phyloP scores from a whole-genome alignment of 345 rosid genomes.

The Bruguiera gymnorhiza region DNA sequence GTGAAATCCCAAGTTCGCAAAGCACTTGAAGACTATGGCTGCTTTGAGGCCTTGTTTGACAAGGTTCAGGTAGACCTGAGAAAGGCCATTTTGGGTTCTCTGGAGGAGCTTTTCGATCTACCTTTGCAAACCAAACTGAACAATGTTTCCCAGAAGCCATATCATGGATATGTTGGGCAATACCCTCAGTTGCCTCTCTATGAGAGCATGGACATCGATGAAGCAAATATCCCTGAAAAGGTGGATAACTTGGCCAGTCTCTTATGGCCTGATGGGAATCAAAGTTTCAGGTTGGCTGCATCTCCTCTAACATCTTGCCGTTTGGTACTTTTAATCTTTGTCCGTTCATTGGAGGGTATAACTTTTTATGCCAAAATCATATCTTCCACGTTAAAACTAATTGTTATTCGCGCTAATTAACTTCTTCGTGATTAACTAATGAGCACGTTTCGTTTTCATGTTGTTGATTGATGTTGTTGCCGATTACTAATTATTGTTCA shows the following conservation, averaged over 20 bases:
- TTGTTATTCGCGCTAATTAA: too few relatives aligned
- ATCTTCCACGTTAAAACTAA: too few relatives aligned
- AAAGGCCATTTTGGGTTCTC: slow-evolving; percentile 13
- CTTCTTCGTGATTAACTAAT: too few relatives aligned
- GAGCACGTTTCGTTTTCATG: too few relatives aligned
- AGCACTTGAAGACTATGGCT: slow-evolving; percentile 41
- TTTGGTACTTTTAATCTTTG: too few relatives aligned
- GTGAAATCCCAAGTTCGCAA: slow-evolving; percentile 19
- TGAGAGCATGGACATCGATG: slow-evolving; percentile 40
- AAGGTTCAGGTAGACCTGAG: slow-evolving; percentile 19
- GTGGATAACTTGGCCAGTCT: slow-evolving; percentile 14
- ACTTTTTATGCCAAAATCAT: too few relatives aligned
- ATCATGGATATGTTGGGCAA: slow-evolving; percentile 37
- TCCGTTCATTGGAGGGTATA: too few relatives aligned
- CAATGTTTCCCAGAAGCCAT: slow-evolving; percentile 19
- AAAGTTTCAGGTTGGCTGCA: slow-evolving; percentile 23
- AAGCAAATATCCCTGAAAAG: slow-evolving; percentile 13
- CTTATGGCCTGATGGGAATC: slow-evolving; percentile 44
- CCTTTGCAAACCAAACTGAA: slow-evolving; percentile 25
- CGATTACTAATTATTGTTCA: too few relatives aligned
- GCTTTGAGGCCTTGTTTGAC: slow-evolving; percentile 33
- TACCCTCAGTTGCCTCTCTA: slow-evolving; percentile 29
- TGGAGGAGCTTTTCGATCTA: slow-evolving; percentile 32
- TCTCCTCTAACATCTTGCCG: too few relatives aligned
- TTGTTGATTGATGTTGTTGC: too few relatives aligned